Base-by-base conservation (phyloP, 108 stramenopile species). In the Skeletonema marinoi region DNA sequence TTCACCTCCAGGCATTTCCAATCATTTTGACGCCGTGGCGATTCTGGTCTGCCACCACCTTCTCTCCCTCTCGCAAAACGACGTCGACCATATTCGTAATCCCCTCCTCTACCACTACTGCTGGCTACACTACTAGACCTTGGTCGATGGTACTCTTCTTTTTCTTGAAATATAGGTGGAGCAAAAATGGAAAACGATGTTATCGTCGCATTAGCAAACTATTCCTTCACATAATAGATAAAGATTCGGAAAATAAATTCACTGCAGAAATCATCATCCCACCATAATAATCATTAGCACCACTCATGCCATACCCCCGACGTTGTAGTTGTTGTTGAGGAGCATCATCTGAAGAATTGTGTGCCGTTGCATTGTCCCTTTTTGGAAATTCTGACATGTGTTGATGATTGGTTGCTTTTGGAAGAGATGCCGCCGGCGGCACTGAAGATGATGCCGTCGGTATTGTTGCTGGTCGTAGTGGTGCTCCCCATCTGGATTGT, bases 1-100 rank as follows among this genome's bases (percentile, higher is more conserved):
- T 74, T 81, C 80, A 81, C 80, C 80, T 81, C 80, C 73, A 58
- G 54, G 62, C 68, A 73, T 42, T 58, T 68, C 65, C 73, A 58
- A 31, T 54, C 65, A 62, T 48, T 48, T 11, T 41, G 39, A 19
- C 17, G 50, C 6, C 54, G 16, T 56, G 25, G 25, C 25, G 54
- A 9, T 10, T 46, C 16, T 16, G 44, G 3, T 46, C 44, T n/a
- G 4, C 44, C 44, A 46, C 16, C 44, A 3, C 21, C 73, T 73
- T 62, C 48, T 73, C 77, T 36, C 67, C 71, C 67, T 46, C 44
- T 46, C 16, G 3, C 16, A 46, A n/a, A n/a, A 46, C 16, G 14
- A 46, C 16, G 14, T 46, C 44, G 16, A 46, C 16, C 16, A 46
- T n/a, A 4, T 46, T 46, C 16, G 4, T 5, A 16, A 16, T 3